Base-by-base conservation (phyloP, 495 filamentous ascomycete genomes). In the Penicillium longicatenatum region DNA sequence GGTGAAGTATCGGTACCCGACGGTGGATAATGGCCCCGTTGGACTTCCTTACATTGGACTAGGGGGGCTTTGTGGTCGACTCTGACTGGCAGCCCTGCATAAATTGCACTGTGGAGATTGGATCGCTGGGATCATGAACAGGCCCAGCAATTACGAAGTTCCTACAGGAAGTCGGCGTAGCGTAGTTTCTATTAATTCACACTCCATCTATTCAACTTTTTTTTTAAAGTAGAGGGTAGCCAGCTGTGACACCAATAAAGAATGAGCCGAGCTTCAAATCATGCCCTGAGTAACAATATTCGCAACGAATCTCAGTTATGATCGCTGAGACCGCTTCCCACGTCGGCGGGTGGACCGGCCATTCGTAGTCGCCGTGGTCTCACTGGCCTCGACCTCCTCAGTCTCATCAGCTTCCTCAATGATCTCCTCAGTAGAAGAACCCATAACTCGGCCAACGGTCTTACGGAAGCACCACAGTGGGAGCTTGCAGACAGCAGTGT, bases 401-500 rank as follows among this genome's bases (percentile, higher is more conserved):
- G 37, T n/a, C 4, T 43, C 49, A 24, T 46, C 53, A 1, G 26
- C 9, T 22, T 54, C 52, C 20, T 53, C 50, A 8, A 47, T 4
- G 17, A 52, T 41, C 31, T 60, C 62, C 17, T 47, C 52, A 31
- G 22, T 35, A 7, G 74, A 52, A 35, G 64, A 57, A 41, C 74
- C 72, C 33, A 87, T 49, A 43, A 86, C 58, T 7, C 80, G 79
- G 42, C 87, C 82, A 57, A 86, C 50, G 10, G 82, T 84, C 39
- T 75, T 76, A n/a, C 65, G 67, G 66, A 83, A 91, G 45, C 77
- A 69, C 84, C 86, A 92, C 44, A 82, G 50, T 0, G 91, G 91
- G 6, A 93, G 70, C 35, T 83, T 82, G 66, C 83, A 82, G 30
- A 93, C 67, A 49, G 88, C 82, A 0, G 91, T 95, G 60, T 93